A percentile compares a stretch with the other conserved stretches of the same genome.
Evolutionary conservation across 176 grass and related monocot species (phyloP).

Genomic region (Rhipidocladum racemiflorum): DNA sequence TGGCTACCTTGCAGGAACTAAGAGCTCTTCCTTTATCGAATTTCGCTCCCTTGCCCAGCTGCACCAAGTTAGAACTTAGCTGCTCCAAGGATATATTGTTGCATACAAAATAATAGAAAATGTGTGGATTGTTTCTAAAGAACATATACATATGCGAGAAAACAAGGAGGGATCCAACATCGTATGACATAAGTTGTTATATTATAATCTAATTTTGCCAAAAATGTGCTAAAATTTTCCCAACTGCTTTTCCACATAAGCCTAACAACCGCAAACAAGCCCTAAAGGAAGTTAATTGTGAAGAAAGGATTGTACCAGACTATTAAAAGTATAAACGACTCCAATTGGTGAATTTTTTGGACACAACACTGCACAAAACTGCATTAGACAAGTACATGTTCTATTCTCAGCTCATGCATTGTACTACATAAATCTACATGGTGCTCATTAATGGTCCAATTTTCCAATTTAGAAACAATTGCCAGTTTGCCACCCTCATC

Average conservation of each 20-base stretch:
- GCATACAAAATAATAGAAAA: background rate
- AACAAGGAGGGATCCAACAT: background rate
- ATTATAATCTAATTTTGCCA: background rate
- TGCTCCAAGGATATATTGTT: background rate
- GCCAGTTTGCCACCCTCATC: background rate
- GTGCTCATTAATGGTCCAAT: background rate
- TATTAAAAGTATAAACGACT: background rate
- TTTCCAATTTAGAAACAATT: background rate
- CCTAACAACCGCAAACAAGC: background rate
- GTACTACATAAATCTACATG: background rate
- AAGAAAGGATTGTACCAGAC: background rate
- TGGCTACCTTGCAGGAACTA: no score
- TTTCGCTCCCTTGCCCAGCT: no score
- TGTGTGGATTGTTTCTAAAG: background rate
- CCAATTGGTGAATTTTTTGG: background rate
- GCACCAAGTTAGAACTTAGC: no score
- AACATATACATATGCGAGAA: background rate
- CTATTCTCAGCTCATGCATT: background rate
- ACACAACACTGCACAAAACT: background rate
- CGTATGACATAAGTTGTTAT: background rate
- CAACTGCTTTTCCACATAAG: background rate
- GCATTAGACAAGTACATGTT: background rate
- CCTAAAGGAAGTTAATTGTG: constrained; percentile 7
- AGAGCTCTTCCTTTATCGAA: no score
- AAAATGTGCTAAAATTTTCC: background rate